A percentile compares a stretch with the other conserved stretches of the same genome.
Evolutionary conservation across 2,329 filamentous ascomycete species (phyloP).

Genomic region (Xylariomycetidae sp.): DNA sequence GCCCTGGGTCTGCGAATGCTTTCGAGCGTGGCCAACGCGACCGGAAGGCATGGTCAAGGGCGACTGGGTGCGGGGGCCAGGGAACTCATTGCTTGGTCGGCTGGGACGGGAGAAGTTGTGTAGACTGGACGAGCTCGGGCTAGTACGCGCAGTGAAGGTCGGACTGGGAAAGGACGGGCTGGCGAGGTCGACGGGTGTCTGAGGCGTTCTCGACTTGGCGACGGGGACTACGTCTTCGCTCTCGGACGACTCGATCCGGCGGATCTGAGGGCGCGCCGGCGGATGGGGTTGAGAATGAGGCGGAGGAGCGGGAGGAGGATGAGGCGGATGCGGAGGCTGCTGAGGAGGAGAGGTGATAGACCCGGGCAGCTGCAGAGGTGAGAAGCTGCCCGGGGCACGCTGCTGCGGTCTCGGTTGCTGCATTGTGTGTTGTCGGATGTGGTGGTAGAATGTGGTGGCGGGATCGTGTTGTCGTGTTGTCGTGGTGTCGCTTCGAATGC

Average conservation of each 20-base stretch:
- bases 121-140: too few species aligned
- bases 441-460: too few species aligned
- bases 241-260: constrained; percentile 39
- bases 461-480: too few species aligned
- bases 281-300: constrained; percentile 15
- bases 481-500: too few species aligned
- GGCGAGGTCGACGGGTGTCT: constrained; percentile 30
- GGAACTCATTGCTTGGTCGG: constrained; percentile 26
- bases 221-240: constrained; percentile 42
- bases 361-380: constrained; percentile 33
- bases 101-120: constrained; percentile 56
- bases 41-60: constrained; percentile 36
- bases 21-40: constrained; percentile 37
- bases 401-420: constrained; percentile 26
- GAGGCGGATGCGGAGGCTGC: constrained; percentile 25
- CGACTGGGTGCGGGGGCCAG: constrained; percentile 33
- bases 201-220: constrained; percentile 37
- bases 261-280: constrained; percentile 30
- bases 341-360: constrained; percentile 8
- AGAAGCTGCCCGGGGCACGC: constrained; percentile 43
- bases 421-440: constrained; percentile 16
- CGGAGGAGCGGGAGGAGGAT: too few species aligned
- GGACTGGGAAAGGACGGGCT: constrained; percentile 45
- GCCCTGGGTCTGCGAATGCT: constrained; percentile 68
- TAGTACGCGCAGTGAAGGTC: too few species aligned